Base-by-base conservation (phyloP, 2,329 filamentous ascomycete species). In the Paecilomyces niveus region DNA sequence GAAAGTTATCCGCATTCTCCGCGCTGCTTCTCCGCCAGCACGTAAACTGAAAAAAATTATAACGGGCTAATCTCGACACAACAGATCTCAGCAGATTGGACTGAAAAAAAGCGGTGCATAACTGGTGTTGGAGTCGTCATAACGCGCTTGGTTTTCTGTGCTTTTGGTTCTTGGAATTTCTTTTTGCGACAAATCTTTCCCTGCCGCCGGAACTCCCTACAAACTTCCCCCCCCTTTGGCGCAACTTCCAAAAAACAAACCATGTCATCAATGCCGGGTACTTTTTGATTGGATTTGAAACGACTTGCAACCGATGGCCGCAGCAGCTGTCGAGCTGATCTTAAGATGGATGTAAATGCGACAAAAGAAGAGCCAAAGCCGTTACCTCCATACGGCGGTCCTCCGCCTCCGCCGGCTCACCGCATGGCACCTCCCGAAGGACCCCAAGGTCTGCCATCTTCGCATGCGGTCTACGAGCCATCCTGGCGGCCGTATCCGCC, bases 401-500 rank as follows among this genome's bases (percentile, higher is more conserved):
- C 63, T 58, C 55, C 62, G 54, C 66, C 63, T 24, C 60, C 57
- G 21, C 59, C 62, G 35, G 69, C 70, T 68, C 70, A 69, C 63
- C 70, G 68, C 55, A 68, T 70, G 57, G 70, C 69, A 18, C 68
- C 64, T 24, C 63, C 67, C 50, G 71, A 73, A 53, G 67, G 62
- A 55, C 65, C 64, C 53, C 69, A 69, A 59, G 62, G 60, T 55
- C 65, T 67, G 35, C 65, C 69, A 21, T 58, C 61, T 51, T 60
- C 66, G 56, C 68, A 72, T 59, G 59, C 59, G 9, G 24, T 67
- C 45, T 72, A 72, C 53, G 72, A 73, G 26, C 65, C 65, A 52
- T 59, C 64, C 56, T 74, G 71, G 70, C 70, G 70, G 32, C 63
- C 63, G 54, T 72, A 68, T 57, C 62, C 68, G 8, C 63, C 69